Evolutionary conservation across 306 rosid genomes (phyloP).

Genomic region (Rosa persica): DNA sequence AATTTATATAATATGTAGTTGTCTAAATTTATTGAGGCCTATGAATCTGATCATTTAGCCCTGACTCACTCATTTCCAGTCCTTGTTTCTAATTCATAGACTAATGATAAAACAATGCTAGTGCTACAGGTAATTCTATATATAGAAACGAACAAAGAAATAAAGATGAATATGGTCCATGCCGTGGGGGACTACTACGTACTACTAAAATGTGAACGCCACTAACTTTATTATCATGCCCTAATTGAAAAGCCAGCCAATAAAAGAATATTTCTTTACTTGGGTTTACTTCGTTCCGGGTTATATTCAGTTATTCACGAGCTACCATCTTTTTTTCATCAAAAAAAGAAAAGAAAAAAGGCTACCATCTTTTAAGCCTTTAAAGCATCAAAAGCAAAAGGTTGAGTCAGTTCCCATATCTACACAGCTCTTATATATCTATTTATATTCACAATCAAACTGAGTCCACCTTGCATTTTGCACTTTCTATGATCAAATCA

Average conservation of each 20-base stretch:
- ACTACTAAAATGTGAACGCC: neutral
- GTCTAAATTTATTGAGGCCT: neutral
- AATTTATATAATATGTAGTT: neutral
- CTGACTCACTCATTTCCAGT: neutral
- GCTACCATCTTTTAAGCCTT: too few species aligned
- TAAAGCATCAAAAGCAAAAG: neutral
- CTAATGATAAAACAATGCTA: neutral
- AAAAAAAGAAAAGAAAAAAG: too few species aligned
- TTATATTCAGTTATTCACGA: too few species aligned
- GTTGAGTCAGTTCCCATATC: conserved; percentile 2
- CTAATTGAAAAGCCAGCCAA: neutral
- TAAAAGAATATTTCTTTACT: neutral
- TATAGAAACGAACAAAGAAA: neutral
- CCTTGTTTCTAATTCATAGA: neutral
- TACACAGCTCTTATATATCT: neutral
- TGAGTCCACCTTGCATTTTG: neutral
- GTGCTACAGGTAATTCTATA: neutral
- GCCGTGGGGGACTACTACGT: neutral
- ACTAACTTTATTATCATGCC: neutral
- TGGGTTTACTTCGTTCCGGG: neutral
- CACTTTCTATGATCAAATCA: neutral
- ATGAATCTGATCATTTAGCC: neutral
- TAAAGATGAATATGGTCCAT: conserved; percentile 1
- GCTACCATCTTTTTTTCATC: too few species aligned
- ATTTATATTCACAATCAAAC: neutral